Evolutionary conservation across 2,329 filamentous ascomycete species (phyloP), one percentile per base, ranked within the genome.

Genomic region (Nigrospora oryzae): DNA sequence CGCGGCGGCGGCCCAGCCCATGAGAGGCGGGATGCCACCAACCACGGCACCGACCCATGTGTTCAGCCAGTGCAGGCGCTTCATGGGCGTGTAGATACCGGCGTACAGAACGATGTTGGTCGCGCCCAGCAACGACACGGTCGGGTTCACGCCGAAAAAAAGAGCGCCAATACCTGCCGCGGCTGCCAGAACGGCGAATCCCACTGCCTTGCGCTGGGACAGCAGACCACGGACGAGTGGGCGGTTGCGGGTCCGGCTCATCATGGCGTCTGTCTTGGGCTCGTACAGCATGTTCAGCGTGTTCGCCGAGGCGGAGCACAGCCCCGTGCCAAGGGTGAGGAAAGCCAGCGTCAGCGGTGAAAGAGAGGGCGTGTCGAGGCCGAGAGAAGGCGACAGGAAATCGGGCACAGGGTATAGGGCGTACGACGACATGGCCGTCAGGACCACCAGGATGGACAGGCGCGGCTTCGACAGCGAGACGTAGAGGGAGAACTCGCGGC

Each of bases 251-350:
- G 93, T 98, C n/a, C 93, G 81, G 33, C 79, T 83, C 93, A 98
- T 98, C 57, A 86, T 81, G 38, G 89, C 88, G 63, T 98, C 93
- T 59, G 90, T 90, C 48, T 83, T 75, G 11, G 83, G 86, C 66
- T 98, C 93, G 66, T 96, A 89, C 47, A 96, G 81, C 93, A 98
- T 98, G 66, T 98, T 98, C 53, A 97, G 74, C 2, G 93, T 81
- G 62, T 98, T 98, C 37, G 93, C 93, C 47, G 86, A 88, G 37
- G 90, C 89, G n/a, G 81, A 86, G 63, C 88, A 93, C 16, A 96
- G 75, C 5, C 90, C 82, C 0, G 93, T 97, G 48, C 93, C 91
- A 4, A 81, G 81, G 0, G 91, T 95, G 42, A 98, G 81, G 70
- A 95, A 97, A 42, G 94, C 74, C 15, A 97, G 83, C 10, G 93